A percentile compares a stretch with the other conserved stretches of the same genome.
phyloP scores from a whole-genome alignment of 1,284 basidiomycete species.

The Malassezia sp. region DNA sequence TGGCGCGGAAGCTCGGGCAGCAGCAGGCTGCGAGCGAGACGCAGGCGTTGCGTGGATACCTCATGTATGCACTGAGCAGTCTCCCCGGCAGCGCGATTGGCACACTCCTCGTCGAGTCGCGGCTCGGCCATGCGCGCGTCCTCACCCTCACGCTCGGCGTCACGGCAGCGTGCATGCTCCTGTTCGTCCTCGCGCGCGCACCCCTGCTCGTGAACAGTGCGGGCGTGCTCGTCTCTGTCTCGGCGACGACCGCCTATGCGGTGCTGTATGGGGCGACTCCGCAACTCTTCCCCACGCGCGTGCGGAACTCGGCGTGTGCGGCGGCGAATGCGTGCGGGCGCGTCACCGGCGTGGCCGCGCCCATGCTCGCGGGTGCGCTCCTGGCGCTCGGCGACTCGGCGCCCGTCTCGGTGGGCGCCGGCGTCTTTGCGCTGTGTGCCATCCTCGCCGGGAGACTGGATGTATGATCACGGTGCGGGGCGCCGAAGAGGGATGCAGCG shows the following conservation, averaged over 20 bases:
- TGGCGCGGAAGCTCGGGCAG: constrained; percentile 44
- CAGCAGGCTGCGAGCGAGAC: constrained; percentile 16
- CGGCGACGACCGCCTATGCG: constrained; percentile 37
- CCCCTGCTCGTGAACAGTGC: constrained; percentile 1
- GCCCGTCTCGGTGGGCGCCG: constrained; percentile 20
- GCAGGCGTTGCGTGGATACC: constrained; percentile 24
- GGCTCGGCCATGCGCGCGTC: constrained; percentile 61
- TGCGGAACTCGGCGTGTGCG: constrained; percentile 37
- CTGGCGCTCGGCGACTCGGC: constrained; percentile 17
- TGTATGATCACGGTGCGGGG: too few relatives aligned
- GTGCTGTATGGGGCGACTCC: constrained; percentile 43
- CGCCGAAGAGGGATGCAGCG: too few relatives aligned
- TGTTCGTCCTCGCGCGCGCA: constrained; percentile 21
- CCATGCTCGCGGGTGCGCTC: constrained; percentile 30
- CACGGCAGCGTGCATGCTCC: constrained; percentile 24
- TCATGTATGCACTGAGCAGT: constrained; percentile 33
- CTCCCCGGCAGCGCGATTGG: constrained; percentile 57
- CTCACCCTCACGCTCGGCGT: constrained; percentile 48
- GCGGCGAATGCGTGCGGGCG: constrained; percentile 35
- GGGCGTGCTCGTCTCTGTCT: constrained; percentile 25
- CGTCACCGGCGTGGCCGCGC: constrained; percentile 38
- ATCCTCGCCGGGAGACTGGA: too few relatives aligned
- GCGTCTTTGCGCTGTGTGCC: constrained; percentile 17
- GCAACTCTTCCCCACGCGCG: constrained; percentile 32
- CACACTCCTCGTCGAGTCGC: constrained; percentile 72